Percentiles rank a stretch among this genome's conserved stretches.
phyloP scores from a whole-genome alignment of 2,329 filamentous ascomycete genomes.

The Neoarthrinium moseri region DNA sequence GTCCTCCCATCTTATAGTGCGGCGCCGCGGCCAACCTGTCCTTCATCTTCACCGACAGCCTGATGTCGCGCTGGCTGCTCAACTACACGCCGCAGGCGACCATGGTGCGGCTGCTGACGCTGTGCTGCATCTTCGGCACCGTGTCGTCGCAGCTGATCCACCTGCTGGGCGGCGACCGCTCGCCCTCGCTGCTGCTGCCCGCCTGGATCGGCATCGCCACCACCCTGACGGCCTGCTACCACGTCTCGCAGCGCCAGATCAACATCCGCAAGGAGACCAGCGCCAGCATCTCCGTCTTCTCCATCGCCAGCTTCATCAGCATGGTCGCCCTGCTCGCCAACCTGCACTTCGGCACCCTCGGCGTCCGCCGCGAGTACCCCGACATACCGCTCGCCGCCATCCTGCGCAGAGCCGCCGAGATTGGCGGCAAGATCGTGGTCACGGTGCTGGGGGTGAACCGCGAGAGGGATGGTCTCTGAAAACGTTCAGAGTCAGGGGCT shows the following conservation, averaged over 20 bases:
- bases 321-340: slow-evolving; percentile 69
- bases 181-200: slow-evolving; percentile 69
- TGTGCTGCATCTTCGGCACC: slow-evolving; percentile 73
- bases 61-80: slow-evolving; percentile 84
- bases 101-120: slow-evolving; percentile 74
- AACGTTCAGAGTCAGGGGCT: too few species aligned
- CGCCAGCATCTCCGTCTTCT: slow-evolving; percentile 75
- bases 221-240: slow-evolving; percentile 71
- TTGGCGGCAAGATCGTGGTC: slow-evolving; percentile 10
- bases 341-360: slow-evolving; percentile 47
- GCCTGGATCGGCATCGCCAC: slow-evolving; percentile 79
- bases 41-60: slow-evolving; percentile 81
- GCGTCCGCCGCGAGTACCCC: slow-evolving; percentile 57
- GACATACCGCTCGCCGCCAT: slow-evolving; percentile 56
- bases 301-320: slow-evolving; percentile 72
- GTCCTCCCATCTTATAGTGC: slow-evolving; percentile 50
- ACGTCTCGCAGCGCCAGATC: slow-evolving; percentile 74
- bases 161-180: slow-evolving; percentile 67
- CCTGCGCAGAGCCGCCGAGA: slow-evolving; percentile 6
- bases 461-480: slow-evolving; percentile 5
- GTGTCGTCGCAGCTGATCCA: slow-evolving; percentile 71
- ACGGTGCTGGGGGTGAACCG: slow-evolving; percentile 9
- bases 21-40: slow-evolving; percentile 74
- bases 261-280: slow-evolving; percentile 78
- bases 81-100: slow-evolving; percentile 82